Percentiles rank a stretch among this genome's conserved stretches.
These are phyloP conservation scores for Kernera saxatilis DNA, from an alignment of 345 rosid species.

Conservation along the genomic window DNA sequence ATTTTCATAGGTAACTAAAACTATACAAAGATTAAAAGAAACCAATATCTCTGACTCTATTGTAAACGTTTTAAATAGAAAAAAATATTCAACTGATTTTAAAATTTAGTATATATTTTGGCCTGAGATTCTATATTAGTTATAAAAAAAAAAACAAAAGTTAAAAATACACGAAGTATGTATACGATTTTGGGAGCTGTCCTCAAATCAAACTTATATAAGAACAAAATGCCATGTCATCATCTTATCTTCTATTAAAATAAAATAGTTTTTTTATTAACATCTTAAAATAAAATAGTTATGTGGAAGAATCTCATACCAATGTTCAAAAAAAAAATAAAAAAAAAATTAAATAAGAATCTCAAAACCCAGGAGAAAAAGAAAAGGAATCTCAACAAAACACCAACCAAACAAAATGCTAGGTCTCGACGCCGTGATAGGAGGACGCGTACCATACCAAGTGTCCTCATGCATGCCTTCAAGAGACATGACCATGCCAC, in stretches of 20 bases:
- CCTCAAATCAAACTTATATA: background rate
- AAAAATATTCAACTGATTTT: no score
- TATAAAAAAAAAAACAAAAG: background rate
- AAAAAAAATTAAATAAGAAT: no score
- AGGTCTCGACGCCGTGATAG: constrained; percentile 18
- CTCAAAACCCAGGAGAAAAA: no score
- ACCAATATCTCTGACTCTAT: no score
- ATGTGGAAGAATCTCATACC: background rate
- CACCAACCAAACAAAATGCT: constrained; percentile 8
- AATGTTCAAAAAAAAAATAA: no score
- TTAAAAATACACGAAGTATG: background rate
- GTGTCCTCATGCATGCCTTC: constrained; percentile 33
- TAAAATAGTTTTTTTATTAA: background rate
- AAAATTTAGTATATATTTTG: no score
- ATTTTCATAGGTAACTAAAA: background rate
- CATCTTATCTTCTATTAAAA: background rate
- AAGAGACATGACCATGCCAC: constrained; percentile 19
- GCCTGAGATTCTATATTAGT: no score
- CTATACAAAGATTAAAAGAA: no score
- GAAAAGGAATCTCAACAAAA: background rate
- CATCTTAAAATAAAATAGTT: background rate
- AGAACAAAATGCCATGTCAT: background rate
- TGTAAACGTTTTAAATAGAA: no score
- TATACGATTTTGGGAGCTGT: background rate
- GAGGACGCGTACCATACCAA: constrained; percentile 32